Evolutionary conservation across 257 asterid species (phyloP).

Genomic region (Salvia rosmarinus): DNA sequence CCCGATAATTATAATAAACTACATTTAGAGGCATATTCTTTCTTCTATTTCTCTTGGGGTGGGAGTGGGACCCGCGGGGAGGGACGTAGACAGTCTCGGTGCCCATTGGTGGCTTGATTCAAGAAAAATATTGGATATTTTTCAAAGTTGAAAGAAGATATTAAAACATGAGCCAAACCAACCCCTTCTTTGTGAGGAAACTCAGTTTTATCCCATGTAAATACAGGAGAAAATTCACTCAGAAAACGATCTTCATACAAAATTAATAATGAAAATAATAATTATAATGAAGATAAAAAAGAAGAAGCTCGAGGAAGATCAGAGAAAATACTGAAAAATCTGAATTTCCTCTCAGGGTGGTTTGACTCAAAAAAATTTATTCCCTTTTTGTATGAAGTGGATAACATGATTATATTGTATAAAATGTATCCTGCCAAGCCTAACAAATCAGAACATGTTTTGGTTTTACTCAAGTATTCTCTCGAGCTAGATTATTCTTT

Average conservation of each 20-base stretch:
- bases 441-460: no score
- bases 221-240: slow-evolving; percentile 19
- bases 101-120: slow-evolving; percentile 23
- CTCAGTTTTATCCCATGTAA: slow-evolving; percentile 54
- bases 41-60: neutral
- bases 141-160: no score
- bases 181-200: slow-evolving; percentile 39
- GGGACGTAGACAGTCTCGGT: no score
- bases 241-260: slow-evolving; percentile 46
- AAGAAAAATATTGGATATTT: slow-evolving; percentile 36
- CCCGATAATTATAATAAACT: neutral
- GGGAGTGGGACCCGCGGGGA: neutral
- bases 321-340: slow-evolving; percentile 28
- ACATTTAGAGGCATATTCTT: neutral
- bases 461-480: no score
- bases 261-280: slow-evolving; percentile 13
- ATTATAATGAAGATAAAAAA: no score
- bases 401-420: no score
- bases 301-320: slow-evolving; percentile 33
- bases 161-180: slow-evolving; percentile 44
- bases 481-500: no score
- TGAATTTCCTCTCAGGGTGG: slow-evolving; percentile 37
- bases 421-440: no score
- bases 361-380: slow-evolving; percentile 39
- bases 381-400: slow-evolving; percentile 13